Evolutionary conservation across 2,329 filamentous ascomycete species (phyloP).

Genomic region (Aspergillus sp.): DNA sequence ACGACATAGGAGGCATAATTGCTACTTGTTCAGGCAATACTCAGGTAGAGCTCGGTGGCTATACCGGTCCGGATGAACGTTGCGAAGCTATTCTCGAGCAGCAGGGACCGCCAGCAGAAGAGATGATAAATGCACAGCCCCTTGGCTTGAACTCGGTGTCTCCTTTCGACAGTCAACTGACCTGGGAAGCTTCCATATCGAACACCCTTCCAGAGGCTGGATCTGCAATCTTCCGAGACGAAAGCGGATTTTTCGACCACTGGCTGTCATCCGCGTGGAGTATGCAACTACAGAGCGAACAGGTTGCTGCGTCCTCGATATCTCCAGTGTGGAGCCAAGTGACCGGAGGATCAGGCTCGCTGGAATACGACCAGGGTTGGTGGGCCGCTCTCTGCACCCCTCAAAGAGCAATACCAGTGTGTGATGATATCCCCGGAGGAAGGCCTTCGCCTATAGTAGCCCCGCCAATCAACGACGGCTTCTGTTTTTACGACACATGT

Average conservation of each 20-base stretch:
- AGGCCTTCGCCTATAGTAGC: background rate
- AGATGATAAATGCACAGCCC: background rate
- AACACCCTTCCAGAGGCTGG: background rate
- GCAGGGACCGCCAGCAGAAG: background rate
- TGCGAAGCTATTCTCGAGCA: background rate
- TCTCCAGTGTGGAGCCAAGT: background rate
- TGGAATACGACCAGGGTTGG: background rate
- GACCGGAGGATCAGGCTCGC: background rate
- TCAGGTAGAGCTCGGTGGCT: background rate
- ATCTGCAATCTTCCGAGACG: background rate
- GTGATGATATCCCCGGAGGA: background rate
- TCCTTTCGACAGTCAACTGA: background rate
- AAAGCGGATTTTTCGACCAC: background rate
- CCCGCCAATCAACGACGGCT: background rate
- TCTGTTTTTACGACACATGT: background rate
- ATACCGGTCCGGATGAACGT: background rate
- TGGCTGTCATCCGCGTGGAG: background rate
- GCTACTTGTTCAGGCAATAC: background rate
- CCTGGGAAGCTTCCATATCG: background rate
- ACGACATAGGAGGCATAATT: background rate
- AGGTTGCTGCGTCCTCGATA: background rate
- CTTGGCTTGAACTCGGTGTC: background rate
- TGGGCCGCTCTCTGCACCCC: background rate
- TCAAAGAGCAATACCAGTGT: background rate
- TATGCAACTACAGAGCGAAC: background rate